Base-by-base conservation (phyloP, 1,284 basidiomycete genomes). In the Tausonia pullulans region DNA sequence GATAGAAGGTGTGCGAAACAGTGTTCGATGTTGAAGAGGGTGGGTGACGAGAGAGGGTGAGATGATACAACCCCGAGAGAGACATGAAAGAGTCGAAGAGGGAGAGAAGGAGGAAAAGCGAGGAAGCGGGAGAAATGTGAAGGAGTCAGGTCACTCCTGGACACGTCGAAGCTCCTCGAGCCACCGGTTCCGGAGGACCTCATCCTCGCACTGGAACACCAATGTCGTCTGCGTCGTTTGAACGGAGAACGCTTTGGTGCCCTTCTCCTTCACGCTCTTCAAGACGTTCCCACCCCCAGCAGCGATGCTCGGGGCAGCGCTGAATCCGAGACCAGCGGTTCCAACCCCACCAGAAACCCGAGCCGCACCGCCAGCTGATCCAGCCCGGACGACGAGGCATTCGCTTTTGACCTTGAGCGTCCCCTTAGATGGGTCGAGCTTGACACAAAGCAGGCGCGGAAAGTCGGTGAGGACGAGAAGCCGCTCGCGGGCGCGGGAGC, bases 391-490 rank as follows among this genome's bases (percentile, higher is more conserved):
- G 50, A 80, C 70, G 13, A 79, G 72, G 46, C 78, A 77, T 67
- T 80, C 79, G 59, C 71, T 74, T 69, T 80, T 79, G 67, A 80
- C 72, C 54, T 75, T 75, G 62, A 79, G 70, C 49, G 69, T 70
- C 6, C 69, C 69, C 4, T 69, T 70, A 3, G 69, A 68, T 10
- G 66, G 58, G 44, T 74, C 73, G 59, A 81, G 80, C 68, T 80
- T 80, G 70, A 80, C 76, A 62, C 77, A 78, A 8, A 81, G 71
- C n/a, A 82, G 71, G 5, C 81, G 73, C 4, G 80, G 80, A 60
- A 79, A 77, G 68, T 79, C 79, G 14, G 81, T 82, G 2, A 82
- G 70, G 44, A 81, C 73, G 52, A 82, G 72, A 54, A 78, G 76
- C 4, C 79, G 75, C 50, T 79, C 78, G 64, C 7, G 71, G 68